phyloP scores from a whole-genome alignment of 2,329 filamentous ascomycete species.

The Apiospora rasikravindrae region DNA sequence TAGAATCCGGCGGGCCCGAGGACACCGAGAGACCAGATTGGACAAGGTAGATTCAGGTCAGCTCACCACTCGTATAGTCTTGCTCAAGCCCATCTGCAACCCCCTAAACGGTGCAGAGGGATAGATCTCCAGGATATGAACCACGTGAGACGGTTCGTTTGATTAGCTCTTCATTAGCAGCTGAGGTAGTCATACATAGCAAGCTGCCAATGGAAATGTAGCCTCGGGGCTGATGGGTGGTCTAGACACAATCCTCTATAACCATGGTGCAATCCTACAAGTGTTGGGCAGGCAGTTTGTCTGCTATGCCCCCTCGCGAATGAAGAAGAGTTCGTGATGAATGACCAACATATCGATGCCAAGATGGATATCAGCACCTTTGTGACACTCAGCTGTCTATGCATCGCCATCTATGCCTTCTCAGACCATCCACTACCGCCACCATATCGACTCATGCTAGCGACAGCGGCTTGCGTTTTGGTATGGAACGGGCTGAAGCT shows the following conservation, averaged over 20 bases:
- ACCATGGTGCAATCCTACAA: not conserved
- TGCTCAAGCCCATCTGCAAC: not conserved
- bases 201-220: not conserved
- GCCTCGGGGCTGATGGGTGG: not conserved
- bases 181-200: not conserved
- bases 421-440: slow-evolving; percentile 2
- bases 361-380: slow-evolving; percentile 14
- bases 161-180: not conserved
- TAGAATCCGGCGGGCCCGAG: not conserved
- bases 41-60: not conserved
- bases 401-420: slow-evolving; percentile 7
- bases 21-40: slow-evolving; percentile 8
- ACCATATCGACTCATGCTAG: slow-evolving; percentile 14
- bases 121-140: not conserved
- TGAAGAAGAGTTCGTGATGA: not conserved
- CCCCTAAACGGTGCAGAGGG: not conserved
- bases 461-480: not conserved
- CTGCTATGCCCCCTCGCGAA: not conserved
- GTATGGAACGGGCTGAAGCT: slow-evolving; percentile 1
- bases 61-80: not conserved
- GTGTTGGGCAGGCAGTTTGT: not conserved
- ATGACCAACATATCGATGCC: not conserved
- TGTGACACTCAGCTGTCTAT: slow-evolving; percentile 12
- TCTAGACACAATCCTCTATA: not conserved
- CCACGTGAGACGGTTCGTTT: slow-evolving; percentile 6